phyloP scores from a whole-genome alignment of 31 red algal genomes.

The Porphyra umbilicalis region DNA sequence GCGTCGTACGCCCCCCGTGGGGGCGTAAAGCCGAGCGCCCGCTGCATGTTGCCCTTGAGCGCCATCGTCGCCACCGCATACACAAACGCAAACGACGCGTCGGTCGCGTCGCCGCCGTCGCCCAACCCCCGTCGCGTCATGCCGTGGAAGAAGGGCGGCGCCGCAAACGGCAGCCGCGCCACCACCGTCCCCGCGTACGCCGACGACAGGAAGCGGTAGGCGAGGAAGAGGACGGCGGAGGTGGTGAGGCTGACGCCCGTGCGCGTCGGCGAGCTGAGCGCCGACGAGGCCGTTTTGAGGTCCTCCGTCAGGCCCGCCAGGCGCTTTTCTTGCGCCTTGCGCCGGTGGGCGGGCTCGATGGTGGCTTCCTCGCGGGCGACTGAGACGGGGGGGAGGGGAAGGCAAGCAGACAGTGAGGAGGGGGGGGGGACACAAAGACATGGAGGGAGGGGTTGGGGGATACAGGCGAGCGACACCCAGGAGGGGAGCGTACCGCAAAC shows the following conservation, averaged over 20 bases:
- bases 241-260: slow-evolving; percentile 20
- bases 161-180: slow-evolving; percentile 75
- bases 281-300: slow-evolving; percentile 51
- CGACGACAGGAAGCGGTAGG: slow-evolving; percentile 65
- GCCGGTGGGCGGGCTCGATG: slow-evolving; percentile 58
- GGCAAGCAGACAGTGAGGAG: slow-evolving; percentile 2
- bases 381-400: slow-evolving; percentile 5
- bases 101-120: slow-evolving; percentile 28
- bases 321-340: slow-evolving; percentile 70
- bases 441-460: no score
- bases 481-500: no score
- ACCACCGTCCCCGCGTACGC: slow-evolving; percentile 49
- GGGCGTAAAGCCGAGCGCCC: slow-evolving; percentile 54
- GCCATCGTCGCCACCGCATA: slow-evolving; percentile 83
- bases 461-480: no score
- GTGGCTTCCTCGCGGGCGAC: slow-evolving; percentile 74
- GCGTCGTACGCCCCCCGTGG: slow-evolving; percentile 64
- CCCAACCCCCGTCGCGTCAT: slow-evolving; percentile 56
- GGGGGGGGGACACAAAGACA: background rate
- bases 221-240: slow-evolving; percentile 47
- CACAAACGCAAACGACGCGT: slow-evolving; percentile 70
- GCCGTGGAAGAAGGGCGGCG: slow-evolving; percentile 39
- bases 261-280: slow-evolving; percentile 44
- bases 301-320: slow-evolving; percentile 75
- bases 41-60: slow-evolving; percentile 79